Base-by-base conservation (phyloP, 2,329 filamentous ascomycete species). In the Aspergillus sp. region DNA sequence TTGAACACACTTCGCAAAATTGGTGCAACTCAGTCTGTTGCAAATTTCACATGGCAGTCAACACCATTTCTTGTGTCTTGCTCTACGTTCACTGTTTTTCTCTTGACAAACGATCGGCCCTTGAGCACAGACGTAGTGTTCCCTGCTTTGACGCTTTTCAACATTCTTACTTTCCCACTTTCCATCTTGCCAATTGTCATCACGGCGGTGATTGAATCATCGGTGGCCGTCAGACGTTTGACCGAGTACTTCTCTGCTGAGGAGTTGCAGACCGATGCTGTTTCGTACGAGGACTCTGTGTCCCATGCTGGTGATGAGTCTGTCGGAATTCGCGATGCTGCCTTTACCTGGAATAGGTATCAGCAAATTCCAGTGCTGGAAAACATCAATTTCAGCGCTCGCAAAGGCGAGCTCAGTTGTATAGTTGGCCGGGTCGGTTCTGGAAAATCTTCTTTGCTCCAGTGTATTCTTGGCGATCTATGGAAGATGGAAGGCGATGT, bases 61-160 rank as follows among this genome's bases (percentile, higher is more conserved):
- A 96, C 93, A 1, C 94, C 93, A 2, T 98, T 98, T 73, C 78
- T 98, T 43, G 94, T 98, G 3, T 97, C 93, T 1, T 98, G 93
- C 73, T 88, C 87, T 7, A 98, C 93, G 0, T 98, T 98, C 62
- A 83, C 88, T 7, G 86, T 97, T 29, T 98, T 94, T 58, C 93
- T 97, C 32, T 75, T 94, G 55, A 94, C 88, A 0, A 82, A 82
- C 50, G 77, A 93, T 57, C 75, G 76, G 48, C 88, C 94, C 3
- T 71, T 98, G 60, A 93, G 88, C 2, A 96, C 89, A 0, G 89
- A 95, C 1, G 93, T 98, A 55, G 88, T 98, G 19, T 98, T 98
- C 70, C 93, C 93, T 5, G 90, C 91, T 5, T 66, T 86, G 63
- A 90, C 93, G 0, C 76, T 98, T 27, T 98, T 98, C 79, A 98